Base-by-base conservation (phyloP, 768 basidiomycete species). In the Inosperma sp. region DNA sequence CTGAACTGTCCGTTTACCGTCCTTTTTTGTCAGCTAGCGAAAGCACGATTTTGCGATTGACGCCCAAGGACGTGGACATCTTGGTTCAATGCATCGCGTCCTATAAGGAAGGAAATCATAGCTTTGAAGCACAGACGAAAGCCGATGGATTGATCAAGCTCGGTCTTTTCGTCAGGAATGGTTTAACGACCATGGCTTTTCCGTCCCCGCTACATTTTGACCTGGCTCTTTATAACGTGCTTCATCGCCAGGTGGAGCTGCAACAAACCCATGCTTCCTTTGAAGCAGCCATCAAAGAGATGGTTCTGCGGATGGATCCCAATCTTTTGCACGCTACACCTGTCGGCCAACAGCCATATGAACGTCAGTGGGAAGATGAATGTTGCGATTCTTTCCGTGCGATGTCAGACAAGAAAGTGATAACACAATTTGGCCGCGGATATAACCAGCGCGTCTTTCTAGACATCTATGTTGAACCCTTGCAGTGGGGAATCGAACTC, bases 301-400 rank as follows among this genome's bases (percentile, higher is more conserved):
- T 45, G 43, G 43, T 45, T 22, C 13, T 45, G 19, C 43, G 43
- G 19, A 33, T 45, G 43, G 23, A 22, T 22, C 43, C 43, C 12
- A 45, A 45, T 17, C 19, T 45, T 4, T 16, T 45, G 7, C 7
- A 23, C n/a, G 30, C 21, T 17, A 27, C 43, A 3, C 43, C 8
- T 3, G 7, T 3, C 17, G 29, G 17, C 7, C 29, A 44, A 3
- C 1, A 30, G 5, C 43, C 27, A 21, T 44, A 44, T 25, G 43
- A 31, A 31, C 17, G 43, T 14, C 43, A 45, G 19, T 45, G 43
- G 43, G 23, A 45, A n/a, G 43, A 45, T 31, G 43, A 45, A 12
- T 45, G 43, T 31, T 31, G n/a, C 30, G 30, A 31, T 31, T 8
- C 30, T 31, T 31, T 31, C 30, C 30, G 30, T 31, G 8, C 27